phyloP scores from a whole-genome alignment of 495 filamentous ascomycete genomes.

The Talaromyces stipitatus region DNA sequence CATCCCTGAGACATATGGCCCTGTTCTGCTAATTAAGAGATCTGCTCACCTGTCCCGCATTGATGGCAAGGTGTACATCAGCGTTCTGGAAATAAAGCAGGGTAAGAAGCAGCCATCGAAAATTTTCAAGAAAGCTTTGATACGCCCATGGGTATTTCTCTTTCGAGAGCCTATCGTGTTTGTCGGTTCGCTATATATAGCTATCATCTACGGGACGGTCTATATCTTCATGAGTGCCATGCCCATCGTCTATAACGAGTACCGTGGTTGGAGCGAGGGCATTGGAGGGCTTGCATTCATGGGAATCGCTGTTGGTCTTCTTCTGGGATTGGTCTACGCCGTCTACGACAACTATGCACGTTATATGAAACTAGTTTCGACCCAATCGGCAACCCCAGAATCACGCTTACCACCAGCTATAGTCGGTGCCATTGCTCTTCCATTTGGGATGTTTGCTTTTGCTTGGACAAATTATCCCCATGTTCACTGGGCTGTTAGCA shows the following conservation, averaged over 20 bases:
- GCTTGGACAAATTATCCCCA: slow-evolving; percentile 49
- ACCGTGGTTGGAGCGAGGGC: slow-evolving; percentile 58
- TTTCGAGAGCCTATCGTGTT: slow-evolving; percentile 17
- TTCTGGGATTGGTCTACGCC: slow-evolving; percentile 12
- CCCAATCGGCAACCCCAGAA: slow-evolving; percentile 14
- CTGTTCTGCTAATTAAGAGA: slow-evolving; percentile 51
- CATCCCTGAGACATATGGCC: slow-evolving; percentile 63
- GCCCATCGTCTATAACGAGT: slow-evolving; percentile 60
- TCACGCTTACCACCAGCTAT: slow-evolving; percentile 20
- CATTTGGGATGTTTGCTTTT: slow-evolving; percentile 43
- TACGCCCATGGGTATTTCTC: slow-evolving; percentile 17
- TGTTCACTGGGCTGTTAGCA: slow-evolving; percentile 54
- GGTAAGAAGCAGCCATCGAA: slow-evolving; percentile 3
- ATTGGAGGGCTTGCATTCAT: slow-evolving; percentile 59
- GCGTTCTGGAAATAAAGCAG: slow-evolving; percentile 5
- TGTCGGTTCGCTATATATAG: slow-evolving; percentile 42
- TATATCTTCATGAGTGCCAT: slow-evolving; percentile 65
- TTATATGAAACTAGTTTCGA: slow-evolving; percentile 9
- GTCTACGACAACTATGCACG: slow-evolving; percentile 10
- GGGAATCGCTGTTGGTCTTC: slow-evolving; percentile 55
- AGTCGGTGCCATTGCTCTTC: slow-evolving; percentile 14
- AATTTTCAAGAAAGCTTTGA: slow-evolving; percentile 10
- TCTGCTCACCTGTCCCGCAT: slow-evolving; percentile 49
- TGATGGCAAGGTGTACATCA: slow-evolving; percentile 32
- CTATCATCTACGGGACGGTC: slow-evolving; percentile 55